Evolutionary conservation across 139 green algal genomes (phyloP).

Genomic region (Chlorella sp.): DNA sequence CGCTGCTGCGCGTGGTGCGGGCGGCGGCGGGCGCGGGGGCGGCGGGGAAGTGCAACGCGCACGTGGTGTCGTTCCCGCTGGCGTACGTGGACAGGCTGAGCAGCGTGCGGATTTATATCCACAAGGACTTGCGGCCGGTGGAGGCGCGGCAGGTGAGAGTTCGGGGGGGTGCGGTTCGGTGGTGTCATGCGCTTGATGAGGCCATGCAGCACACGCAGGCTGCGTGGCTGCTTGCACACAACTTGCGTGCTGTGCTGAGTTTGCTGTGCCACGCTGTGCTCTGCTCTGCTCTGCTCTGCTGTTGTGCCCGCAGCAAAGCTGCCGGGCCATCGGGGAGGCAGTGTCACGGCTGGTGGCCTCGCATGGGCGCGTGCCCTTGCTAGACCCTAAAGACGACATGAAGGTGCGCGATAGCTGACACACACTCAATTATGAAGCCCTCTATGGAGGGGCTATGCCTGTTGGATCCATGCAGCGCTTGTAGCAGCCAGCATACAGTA

Average conservation of each 20-base stretch:
- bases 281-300: neutral
- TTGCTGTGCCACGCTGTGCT: neutral
- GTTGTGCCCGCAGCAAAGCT: neutral
- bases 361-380: conserved; percentile 28
- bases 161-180: neutral
- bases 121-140: conserved; percentile 56
- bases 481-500: neutral
- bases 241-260: neutral
- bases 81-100: conserved; percentile 48
- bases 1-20: conserved; percentile 15
- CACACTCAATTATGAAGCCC: neutral
- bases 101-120: conserved; percentile 58
- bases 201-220: neutral
- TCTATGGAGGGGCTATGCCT: no score
- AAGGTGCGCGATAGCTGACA: conserved; percentile 19
- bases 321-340: conserved; percentile 20
- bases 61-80: conserved; percentile 54
- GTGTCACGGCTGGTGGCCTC: conserved; percentile 11
- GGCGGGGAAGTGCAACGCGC: conserved; percentile 18
- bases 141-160: conserved; percentile 29
- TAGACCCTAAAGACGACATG: conserved; percentile 72
- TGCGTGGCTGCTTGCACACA: neutral
- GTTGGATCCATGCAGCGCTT: neutral
- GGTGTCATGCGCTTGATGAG: neutral
- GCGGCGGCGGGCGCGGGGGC: conserved; percentile 14